Conservation (phyloP, 2,329 filamentous ascomycete species). For the Colletotrichum ledebouriae region DNA sequence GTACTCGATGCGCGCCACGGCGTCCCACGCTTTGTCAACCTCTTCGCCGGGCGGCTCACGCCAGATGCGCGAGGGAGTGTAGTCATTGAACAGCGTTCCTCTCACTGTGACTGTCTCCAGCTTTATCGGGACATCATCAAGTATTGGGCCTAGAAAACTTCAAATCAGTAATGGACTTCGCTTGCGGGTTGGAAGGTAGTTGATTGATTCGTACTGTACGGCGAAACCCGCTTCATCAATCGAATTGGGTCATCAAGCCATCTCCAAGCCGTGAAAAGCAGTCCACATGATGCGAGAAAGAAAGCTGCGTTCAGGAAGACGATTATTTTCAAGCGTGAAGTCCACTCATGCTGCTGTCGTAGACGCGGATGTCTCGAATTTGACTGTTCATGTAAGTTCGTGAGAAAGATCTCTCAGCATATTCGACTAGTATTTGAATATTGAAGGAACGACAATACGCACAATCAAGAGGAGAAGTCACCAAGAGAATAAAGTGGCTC, state of each 20-base stretch:
- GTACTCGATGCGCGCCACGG: conserved; percentile 33
- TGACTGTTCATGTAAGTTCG: background rate
- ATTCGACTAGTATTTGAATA: too few species aligned
- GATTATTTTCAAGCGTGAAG: conserved; percentile 15
- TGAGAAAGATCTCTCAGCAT: too few species aligned
- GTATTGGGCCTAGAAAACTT: conserved; percentile 10
- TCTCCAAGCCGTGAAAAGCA: conserved; percentile 22
- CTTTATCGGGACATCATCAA: conserved; percentile 25
- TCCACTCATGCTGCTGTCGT: background rate
- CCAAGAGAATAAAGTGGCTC: background rate
- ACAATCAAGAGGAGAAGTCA: too few species aligned
- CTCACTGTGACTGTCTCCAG: conserved; percentile 32
- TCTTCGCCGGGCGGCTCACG: conserved; percentile 41
- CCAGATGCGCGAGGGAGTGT: conserved; percentile 50
- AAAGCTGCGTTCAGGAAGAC: conserved; percentile 14
- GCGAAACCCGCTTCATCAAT: conserved; percentile 34
- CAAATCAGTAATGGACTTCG: too few species aligned
- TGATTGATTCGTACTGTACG: conserved; percentile 23
- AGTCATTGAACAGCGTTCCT: conserved; percentile 40
- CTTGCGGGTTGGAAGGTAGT: too few species aligned
- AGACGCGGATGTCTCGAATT: background rate
- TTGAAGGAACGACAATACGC: too few species aligned
- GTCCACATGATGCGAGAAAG: conserved; percentile 21
- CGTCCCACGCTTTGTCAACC: conserved; percentile 45
- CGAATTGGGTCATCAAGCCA: conserved; percentile 28